Evolutionary conservation across 768 basidiomycete species (phyloP).

Genomic region (Tylopilus plumbeoviolaceoides): DNA sequence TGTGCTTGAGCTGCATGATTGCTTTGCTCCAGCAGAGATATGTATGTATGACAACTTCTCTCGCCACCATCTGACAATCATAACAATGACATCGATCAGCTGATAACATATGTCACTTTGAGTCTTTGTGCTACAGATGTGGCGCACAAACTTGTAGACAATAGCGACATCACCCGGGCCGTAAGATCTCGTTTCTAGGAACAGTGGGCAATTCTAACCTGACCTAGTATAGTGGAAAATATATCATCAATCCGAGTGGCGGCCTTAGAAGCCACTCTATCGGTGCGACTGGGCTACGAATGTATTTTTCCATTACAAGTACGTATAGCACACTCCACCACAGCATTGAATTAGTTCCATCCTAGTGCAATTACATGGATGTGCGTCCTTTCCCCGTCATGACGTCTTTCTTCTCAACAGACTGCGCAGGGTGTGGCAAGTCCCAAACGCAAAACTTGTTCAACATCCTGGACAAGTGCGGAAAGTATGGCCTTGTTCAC

Average conservation of each 20-base stretch:
- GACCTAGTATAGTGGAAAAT: conserved; percentile 65
- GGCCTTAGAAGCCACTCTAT: conserved; percentile 82
- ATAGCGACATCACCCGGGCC: conserved; percentile 76
- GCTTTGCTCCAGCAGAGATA: conserved; percentile 79
- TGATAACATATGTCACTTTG: conserved; percentile 75
- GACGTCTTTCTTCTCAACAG: neutral
- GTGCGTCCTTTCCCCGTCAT: conserved; percentile 29
- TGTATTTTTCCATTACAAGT: conserved; percentile 83
- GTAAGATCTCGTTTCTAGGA: conserved; percentile 35
- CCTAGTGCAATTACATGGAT: conserved; percentile 68
- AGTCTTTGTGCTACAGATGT: conserved; percentile 61
- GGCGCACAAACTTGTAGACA: conserved; percentile 68
- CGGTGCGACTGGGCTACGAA: conserved; percentile 73
- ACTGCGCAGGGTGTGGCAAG: conserved; percentile 56
- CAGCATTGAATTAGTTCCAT: neutral
- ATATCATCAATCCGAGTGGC: conserved; percentile 79
- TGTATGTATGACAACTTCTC: conserved; percentile 1
- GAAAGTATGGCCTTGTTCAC: conserved; percentile 76
- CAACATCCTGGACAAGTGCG: conserved; percentile 53
- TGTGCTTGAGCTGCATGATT: conserved; percentile 80
- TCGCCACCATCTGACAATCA: neutral
- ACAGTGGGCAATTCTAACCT: neutral
- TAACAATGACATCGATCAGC: conserved; percentile 33
- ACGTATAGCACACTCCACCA: conserved; percentile 21
- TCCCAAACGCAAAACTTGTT: conserved; percentile 74